Evolutionary conservation across 2,329 filamentous ascomycete genomes (phyloP), one percentile per base, ranked within the genome.

Genomic region (Dothiorella sarmentorum): DNA sequence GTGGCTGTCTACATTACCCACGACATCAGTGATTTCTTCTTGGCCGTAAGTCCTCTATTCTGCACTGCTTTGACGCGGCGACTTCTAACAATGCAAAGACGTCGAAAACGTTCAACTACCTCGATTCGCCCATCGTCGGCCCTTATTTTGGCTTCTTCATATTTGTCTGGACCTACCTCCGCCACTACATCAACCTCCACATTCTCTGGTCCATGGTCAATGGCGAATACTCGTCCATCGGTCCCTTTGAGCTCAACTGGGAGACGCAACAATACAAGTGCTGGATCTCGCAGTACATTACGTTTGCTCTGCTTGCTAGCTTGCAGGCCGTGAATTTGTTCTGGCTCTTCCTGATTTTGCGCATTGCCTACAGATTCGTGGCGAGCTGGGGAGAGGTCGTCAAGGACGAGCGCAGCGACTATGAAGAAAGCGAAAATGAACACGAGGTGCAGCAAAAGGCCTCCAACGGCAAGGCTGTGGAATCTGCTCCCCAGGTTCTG

Each of bases 11-110:
- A 96, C 75, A 91, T 94, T 62, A 96, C 92, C 9, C 91, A 96
- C 74, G 92, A 97, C 70, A 89, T 97, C 62, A 91, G 87, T 61
- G 92, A 97, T 73, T 96, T 97, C 77, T 97, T 97, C 83, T 82
- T 97, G 43, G 92, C 93, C 35, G 89, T 92, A 83, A 76, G 87
- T 73, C n/a, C 37, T 56, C 22, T 2, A 22, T 58, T 22, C 11
- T n/a, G 3, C 6, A n/a, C n/a, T 44, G 26, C 7, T 6, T 38
- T 35, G 45, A 17, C 17, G 6, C 29, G 29, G 22, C 60, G 56
- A 51, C 35, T 33, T 20, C 24, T 33, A n/a, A 49, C 65, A 2
- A 10, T 40, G 7, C n/a, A 29, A 38, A 92, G 88, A 94, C 90
- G 2, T 96, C 91, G 61, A 97, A 97, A 78, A 84, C 87, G 4